Base-by-base conservation (phyloP, 805 yeast species). In the Yarrowia porcina region DNA sequence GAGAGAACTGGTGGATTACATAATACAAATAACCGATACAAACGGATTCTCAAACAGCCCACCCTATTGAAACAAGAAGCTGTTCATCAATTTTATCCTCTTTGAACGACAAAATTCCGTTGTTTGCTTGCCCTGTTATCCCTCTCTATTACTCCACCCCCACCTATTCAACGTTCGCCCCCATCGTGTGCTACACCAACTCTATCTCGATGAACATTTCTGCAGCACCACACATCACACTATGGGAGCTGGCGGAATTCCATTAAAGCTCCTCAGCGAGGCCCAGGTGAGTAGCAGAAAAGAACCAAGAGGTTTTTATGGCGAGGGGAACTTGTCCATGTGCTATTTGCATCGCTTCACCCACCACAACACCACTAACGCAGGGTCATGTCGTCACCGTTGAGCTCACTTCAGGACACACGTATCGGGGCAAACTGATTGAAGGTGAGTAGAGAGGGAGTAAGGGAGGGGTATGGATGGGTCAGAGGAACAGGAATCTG, bases 181-280 rank as follows among this genome's bases (percentile, higher is more conserved):
- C 50, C 49, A 27, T 45, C 52, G 36, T 28, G 52, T 45, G 52
- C 52, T 45, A 27, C 50, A 45, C 38, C 56, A 49, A 49, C 56
- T 49, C 17, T 32, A 49, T 49, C 39, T 32, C 56, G 38, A n/a
- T 49, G 56, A 49, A 49, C 39, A 49, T 49, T 49, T 49, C 59
- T 52, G 42, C 61, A 56, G 66, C 38, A 56, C 56, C 60, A 60
- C 49, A 60, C 49, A 52, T 41, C 23, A 30, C 42, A 56, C 52
- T 28, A 84, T 85, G 88, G 82, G 83, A 42, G 64, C 76, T n/a
- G 80, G 87, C 65, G 88, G 91, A 38, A 83, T 90, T 33, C 98
- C 98, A 1, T 85, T 91, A 18, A 87, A 90, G 74, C 85, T 93
- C 25, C 79, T 93, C 56, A 88, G 84, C 71, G 99, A 92, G 75